phyloP scores from a whole-genome alignment of 140 eudicot species.

The Erigeron philadelphicus region DNA sequence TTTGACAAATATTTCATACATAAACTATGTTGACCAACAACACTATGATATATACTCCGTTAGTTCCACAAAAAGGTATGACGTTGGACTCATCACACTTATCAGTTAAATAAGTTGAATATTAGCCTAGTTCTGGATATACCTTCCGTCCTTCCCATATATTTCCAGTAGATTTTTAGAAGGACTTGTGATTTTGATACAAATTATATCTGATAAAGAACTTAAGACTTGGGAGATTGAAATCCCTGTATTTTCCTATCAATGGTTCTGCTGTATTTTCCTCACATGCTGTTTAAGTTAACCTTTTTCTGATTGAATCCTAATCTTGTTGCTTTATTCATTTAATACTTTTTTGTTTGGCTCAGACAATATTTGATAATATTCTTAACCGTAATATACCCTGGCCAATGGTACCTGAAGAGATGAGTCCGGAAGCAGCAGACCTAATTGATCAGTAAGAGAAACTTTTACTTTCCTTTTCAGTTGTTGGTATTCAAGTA shows the following conservation, averaged over 20 bases:
- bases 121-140: neutral
- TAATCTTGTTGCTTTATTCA: constrained; percentile 17
- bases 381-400: constrained; percentile 94
- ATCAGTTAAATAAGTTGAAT: constrained; percentile 6
- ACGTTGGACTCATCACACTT: constrained; percentile 6
- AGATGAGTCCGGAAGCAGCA: constrained; percentile 80
- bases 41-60: neutral
- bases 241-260: neutral
- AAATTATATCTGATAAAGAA: neutral
- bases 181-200: neutral
- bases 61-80: constrained; percentile 3
- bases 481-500: neutral
- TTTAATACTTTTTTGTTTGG: constrained; percentile 19
- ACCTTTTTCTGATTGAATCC: neutral
- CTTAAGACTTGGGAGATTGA: constrained; percentile 3
- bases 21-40: constrained; percentile 5
- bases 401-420: constrained; percentile 92
- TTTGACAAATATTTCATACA: neutral
- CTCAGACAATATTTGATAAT: constrained; percentile 82
- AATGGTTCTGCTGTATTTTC: neutral
- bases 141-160: constrained; percentile 14
- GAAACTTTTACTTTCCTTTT: neutral
- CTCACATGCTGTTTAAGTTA: neutral
- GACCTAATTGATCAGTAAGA: constrained; percentile 90
- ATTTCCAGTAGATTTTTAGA: neutral